A percentile compares a stretch with the other conserved stretches of the same genome.
These are phyloP conservation scores for Ascochyta lentis DNA, from an alignment of 2,329 filamentous ascomycete species.

Conservation along the genomic window DNA sequence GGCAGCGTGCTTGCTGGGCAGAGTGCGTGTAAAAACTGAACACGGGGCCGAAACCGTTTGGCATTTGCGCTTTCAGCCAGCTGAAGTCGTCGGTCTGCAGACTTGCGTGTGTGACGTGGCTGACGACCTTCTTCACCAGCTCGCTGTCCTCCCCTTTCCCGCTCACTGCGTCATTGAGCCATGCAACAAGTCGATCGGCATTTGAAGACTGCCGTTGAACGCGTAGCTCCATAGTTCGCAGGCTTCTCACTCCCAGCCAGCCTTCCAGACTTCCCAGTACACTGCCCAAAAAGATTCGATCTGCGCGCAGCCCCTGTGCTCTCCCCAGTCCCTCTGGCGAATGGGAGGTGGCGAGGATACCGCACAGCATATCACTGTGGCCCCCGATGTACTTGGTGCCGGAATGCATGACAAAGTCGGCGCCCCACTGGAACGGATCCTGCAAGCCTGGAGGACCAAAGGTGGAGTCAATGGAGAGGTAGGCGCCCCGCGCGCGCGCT, in stretches of 20 bases:
- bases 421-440: conserved; percentile 82
- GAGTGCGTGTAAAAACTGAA: conserved; percentile 75
- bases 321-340: conserved; percentile 29
- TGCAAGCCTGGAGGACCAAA: conserved; percentile 90
- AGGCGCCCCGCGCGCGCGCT: conserved; percentile 75
- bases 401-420: conserved; percentile 88
- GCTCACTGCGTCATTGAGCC: conserved; percentile 65
- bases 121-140: conserved; percentile 62
- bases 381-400: conserved; percentile 97
- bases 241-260: conserved; percentile 86
- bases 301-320: conserved; percentile 63
- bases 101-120: conserved; percentile 75
- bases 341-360: conserved; percentile 72
- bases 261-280: conserved; percentile 91
- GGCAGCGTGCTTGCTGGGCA: conserved; percentile 64
- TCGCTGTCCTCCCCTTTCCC: conserved; percentile 43
- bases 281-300: conserved; percentile 78
- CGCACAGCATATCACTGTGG: conserved; percentile 91
- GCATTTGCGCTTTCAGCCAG: conserved; percentile 91
- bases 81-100: conserved; percentile 68
- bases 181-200: conserved; percentile 72
- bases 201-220: conserved; percentile 78
- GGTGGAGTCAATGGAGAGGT: conserved; percentile 85
- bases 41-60: conserved; percentile 85
- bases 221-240: conserved; percentile 85